Evolutionary conservation across 495 filamentous ascomycete genomes (phyloP).

Genomic region (Penicillium longicatenatum): DNA sequence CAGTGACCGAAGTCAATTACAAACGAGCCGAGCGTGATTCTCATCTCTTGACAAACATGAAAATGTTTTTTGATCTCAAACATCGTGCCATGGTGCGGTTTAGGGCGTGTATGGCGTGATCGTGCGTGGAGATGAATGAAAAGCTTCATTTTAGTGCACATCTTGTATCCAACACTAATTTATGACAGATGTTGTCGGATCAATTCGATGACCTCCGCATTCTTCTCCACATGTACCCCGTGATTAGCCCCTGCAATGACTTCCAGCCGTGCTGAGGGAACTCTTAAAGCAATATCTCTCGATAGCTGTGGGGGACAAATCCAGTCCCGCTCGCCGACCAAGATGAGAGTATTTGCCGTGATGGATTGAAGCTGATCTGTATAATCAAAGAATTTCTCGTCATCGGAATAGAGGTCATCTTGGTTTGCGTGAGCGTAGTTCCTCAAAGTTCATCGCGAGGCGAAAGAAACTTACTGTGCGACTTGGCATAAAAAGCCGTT

Average conservation of each 20-base stretch:
- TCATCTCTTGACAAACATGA: neutral
- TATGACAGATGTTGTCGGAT: neutral
- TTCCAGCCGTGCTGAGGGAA: neutral
- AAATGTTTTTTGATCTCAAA: neutral
- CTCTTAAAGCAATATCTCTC: neutral
- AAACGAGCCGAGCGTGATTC: neutral
- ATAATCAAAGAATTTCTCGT: slow-evolving; percentile 17
- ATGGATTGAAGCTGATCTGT: slow-evolving; percentile 10
- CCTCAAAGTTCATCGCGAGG: neutral
- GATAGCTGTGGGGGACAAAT: neutral
- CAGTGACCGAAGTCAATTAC: neutral
- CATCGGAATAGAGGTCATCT: slow-evolving; percentile 14
- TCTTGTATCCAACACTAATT: neutral
- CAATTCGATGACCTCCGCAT: neutral
- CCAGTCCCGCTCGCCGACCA: slow-evolving; percentile 14
- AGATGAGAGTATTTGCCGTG: slow-evolving; percentile 10
- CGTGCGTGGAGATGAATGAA: neutral
- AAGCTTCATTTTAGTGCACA: neutral
- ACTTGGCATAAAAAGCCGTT: slow-evolving; percentile 7
- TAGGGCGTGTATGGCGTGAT: neutral
- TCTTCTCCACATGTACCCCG: slow-evolving; percentile 2
- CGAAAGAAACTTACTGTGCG: slow-evolving; percentile 1
- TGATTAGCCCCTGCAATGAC: slow-evolving; percentile 2
- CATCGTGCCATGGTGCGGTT: neutral
- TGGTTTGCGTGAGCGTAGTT: neutral